These are phyloP conservation scores for Trichoderma arundinaceum DNA, from an alignment of 2,329 filamentous ascomycete genomes.

Conservation along the genomic window DNA sequence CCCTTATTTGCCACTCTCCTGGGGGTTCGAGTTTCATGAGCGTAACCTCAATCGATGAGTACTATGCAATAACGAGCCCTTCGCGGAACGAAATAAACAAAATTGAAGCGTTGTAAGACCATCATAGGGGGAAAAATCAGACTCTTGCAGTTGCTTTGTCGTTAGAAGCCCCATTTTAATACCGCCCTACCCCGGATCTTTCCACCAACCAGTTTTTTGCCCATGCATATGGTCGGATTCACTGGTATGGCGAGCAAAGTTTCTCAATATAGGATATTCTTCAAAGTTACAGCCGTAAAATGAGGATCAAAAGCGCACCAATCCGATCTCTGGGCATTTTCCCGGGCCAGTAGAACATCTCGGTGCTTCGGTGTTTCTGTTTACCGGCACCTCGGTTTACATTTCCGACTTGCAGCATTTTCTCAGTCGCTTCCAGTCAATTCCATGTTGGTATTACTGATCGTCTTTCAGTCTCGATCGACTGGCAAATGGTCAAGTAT, in stretches of 20 bases:
- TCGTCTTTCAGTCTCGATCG: no score
- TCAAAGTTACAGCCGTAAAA: slow-evolving; percentile 5
- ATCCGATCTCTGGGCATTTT: slow-evolving; percentile 18
- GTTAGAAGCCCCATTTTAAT: background rate
- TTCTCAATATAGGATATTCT: slow-evolving; percentile 4
- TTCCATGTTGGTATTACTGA: no score
- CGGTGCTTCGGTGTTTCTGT: slow-evolving; percentile 20
- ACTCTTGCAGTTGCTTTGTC: background rate
- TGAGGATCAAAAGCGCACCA: slow-evolving; percentile 23
- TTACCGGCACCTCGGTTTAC: background rate
- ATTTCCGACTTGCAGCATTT: slow-evolving; percentile 4
- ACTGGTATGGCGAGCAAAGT: background rate
- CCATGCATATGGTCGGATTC: background rate
- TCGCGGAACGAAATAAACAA: background rate
- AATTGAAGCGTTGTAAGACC: background rate
- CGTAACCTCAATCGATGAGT: background rate
- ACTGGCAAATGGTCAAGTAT: background rate
- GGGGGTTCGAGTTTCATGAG: background rate
- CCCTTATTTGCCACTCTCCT: background rate
- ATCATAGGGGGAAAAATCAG: background rate
- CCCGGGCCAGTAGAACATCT: slow-evolving; percentile 3
- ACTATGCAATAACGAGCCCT: background rate
- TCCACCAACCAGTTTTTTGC: slow-evolving; percentile 20
- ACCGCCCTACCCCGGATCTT: background rate
- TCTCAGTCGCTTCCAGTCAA: background rate